Evolutionary conservation across 2,329 filamentous ascomycete genomes (phyloP).

Genomic region (Penicillium crustosum): DNA sequence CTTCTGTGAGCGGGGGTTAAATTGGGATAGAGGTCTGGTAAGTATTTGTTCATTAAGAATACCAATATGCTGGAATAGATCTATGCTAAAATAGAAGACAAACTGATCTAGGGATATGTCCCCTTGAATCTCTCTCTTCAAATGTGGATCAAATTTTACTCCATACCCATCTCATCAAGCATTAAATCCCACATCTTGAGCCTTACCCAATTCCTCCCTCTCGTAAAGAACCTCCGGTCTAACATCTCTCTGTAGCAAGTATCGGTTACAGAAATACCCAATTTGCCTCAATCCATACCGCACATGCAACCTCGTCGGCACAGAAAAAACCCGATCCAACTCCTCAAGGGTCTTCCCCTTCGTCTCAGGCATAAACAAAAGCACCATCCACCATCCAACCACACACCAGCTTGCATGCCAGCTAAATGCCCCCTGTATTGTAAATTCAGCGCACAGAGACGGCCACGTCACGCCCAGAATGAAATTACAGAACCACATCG

Average conservation of each 20-base stretch:
- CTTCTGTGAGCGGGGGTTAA: neutral
- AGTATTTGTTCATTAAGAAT: neutral
- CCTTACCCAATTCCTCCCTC: constrained; percentile 26
- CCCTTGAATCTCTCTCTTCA: neutral
- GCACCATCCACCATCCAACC: constrained; percentile 48
- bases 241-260: constrained; percentile 43
- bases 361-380: constrained; percentile 45
- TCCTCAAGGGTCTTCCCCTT: constrained; percentile 48
- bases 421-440: constrained; percentile 53
- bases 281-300: constrained; percentile 42
- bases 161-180: constrained; percentile 6
- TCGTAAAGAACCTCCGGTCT: constrained; percentile 39
- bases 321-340: constrained; percentile 55
- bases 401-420: constrained; percentile 50
- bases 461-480: constrained; percentile 55
- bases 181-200: constrained; percentile 29
- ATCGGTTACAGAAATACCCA: constrained; percentile 37
- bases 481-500: constrained; percentile 60
- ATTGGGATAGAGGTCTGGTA: neutral
- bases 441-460: constrained; percentile 49
- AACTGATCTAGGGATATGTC: too few species aligned
- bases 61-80: neutral
- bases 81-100: neutral
- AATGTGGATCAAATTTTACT: neutral
- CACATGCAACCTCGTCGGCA: constrained; percentile 49